Percentiles rank a stretch among this genome's conserved stretches.
These are phyloP conservation scores for Aureobasidium subglaciale DNA, from an alignment of 2,329 filamentous ascomycete genomes.

Conservation along the genomic window DNA sequence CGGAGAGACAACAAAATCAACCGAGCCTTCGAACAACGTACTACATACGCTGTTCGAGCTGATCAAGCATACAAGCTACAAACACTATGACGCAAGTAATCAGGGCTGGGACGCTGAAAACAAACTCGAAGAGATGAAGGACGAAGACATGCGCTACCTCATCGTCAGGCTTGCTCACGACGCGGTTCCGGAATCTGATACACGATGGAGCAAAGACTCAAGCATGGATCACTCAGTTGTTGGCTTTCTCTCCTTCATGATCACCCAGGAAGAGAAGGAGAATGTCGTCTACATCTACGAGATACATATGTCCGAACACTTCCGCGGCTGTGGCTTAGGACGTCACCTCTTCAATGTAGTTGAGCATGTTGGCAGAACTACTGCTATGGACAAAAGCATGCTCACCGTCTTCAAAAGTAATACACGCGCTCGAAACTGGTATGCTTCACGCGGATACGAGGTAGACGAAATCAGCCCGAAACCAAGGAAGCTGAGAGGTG, in stretches of 20 bases:
- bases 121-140: conserved; percentile 63
- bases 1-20: not conserved
- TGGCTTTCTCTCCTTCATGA: conserved; percentile 58
- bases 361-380: conserved; percentile 46
- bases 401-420: conserved; percentile 65
- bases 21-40: not conserved
- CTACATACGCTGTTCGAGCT: conserved; percentile 34
- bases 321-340: conserved; percentile 51
- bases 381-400: conserved; percentile 61
- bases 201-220: not conserved
- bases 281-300: conserved; percentile 73
- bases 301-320: conserved; percentile 55
- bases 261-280: conserved; percentile 58
- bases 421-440: conserved; percentile 50
- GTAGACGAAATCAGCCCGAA: conserved; percentile 48
- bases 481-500: conserved; percentile 43
- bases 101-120: conserved; percentile 55
- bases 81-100: conserved; percentile 57
- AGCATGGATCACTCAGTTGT: conserved; percentile 13
- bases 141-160: conserved; percentile 61
- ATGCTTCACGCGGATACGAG: conserved; percentile 51
- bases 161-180: conserved; percentile 41
- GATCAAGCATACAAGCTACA: conserved; percentile 56
- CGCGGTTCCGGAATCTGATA: not conserved
- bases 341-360: conserved; percentile 52